A percentile compares a stretch with the other conserved stretches of the same genome.
Evolutionary conservation across 257 asterid species (phyloP).

Genomic region (Salvia splendens): DNA sequence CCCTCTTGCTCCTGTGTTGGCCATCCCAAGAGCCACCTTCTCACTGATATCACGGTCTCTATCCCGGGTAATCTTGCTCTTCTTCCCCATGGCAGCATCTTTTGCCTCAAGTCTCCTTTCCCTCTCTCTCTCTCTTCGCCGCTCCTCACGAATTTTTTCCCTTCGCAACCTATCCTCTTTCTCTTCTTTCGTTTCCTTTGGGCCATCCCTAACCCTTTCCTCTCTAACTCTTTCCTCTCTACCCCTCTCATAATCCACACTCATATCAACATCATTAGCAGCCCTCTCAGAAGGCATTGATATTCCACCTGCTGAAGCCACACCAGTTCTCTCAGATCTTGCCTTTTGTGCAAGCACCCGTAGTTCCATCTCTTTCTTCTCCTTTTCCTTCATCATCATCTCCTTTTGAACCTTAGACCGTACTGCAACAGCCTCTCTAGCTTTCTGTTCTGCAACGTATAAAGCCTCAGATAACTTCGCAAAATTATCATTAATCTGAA

Average conservation of each 20-base stretch:
- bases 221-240: constrained; percentile 48
- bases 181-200: constrained; percentile 70
- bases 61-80: constrained; percentile 83
- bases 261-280: constrained; percentile 48
- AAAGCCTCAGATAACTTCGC: constrained; percentile 78
- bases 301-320: constrained; percentile 51
- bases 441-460: constrained; percentile 85
- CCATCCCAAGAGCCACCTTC: constrained; percentile 90
- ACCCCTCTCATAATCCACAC: constrained; percentile 56
- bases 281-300: constrained; percentile 74
- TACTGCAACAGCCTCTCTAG: constrained; percentile 91
- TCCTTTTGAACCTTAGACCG: constrained; percentile 91
- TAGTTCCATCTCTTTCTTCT: constrained; percentile 81
- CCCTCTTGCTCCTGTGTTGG: constrained; percentile 57
- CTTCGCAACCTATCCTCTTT: constrained; percentile 63
- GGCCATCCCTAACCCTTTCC: constrained; percentile 49
- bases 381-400: constrained; percentile 91
- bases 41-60: constrained; percentile 90
- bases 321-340: constrained; percentile 79
- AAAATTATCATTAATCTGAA: constrained; percentile 86
- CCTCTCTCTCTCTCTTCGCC: constrained; percentile 83
- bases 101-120: constrained; percentile 90
- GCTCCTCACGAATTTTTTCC: constrained; percentile 79
- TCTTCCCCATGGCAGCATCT: constrained; percentile 89
- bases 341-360: constrained; percentile 87